phyloP scores from a whole-genome alignment of 164 flowering plant genomes.

The Euptelea pleiosperma region DNA sequence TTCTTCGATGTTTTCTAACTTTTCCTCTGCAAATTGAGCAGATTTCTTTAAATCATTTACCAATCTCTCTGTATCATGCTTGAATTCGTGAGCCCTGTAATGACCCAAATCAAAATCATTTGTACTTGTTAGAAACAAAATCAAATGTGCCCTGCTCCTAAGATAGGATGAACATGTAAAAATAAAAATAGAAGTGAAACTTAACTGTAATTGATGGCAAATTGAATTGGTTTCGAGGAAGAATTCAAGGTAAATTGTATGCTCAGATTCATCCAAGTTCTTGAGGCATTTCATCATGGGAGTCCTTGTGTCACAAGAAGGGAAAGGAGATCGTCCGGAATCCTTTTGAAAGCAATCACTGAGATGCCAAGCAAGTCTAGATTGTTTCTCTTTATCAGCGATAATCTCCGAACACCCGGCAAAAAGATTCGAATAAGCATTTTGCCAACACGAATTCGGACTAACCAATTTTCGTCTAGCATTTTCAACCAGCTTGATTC shows the following conservation, averaged over 20 bases:
- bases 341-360: slow-evolving; percentile 69
- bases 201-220: slow-evolving; percentile 76
- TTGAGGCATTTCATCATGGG: slow-evolving; percentile 49
- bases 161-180: too few relatives aligned
- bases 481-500: slow-evolving; percentile 33
- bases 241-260: slow-evolving; percentile 52
- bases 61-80: slow-evolving; percentile 57
- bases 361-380: slow-evolving; percentile 68
- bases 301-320: slow-evolving; percentile 39
- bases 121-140: not conserved
- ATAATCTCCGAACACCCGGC: slow-evolving; percentile 55
- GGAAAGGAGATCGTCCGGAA: slow-evolving; percentile 53
- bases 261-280: slow-evolving; percentile 38
- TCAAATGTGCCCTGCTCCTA: too few relatives aligned
- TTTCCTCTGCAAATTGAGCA: slow-evolving; percentile 52
- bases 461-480: slow-evolving; percentile 36
- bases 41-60: slow-evolving; percentile 63
- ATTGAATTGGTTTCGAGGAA: slow-evolving; percentile 68
- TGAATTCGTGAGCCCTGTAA: slow-evolving; percentile 54
- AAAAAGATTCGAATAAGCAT: slow-evolving; percentile 53
- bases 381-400: slow-evolving; percentile 49
- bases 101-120: slow-evolving; percentile 7
- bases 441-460: slow-evolving; percentile 59
- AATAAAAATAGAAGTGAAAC: too few relatives aligned
- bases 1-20: slow-evolving; percentile 45